phyloP scores from a whole-genome alignment of 1,284 basidiomycete genomes.

The Ustilago xerochloae region DNA sequence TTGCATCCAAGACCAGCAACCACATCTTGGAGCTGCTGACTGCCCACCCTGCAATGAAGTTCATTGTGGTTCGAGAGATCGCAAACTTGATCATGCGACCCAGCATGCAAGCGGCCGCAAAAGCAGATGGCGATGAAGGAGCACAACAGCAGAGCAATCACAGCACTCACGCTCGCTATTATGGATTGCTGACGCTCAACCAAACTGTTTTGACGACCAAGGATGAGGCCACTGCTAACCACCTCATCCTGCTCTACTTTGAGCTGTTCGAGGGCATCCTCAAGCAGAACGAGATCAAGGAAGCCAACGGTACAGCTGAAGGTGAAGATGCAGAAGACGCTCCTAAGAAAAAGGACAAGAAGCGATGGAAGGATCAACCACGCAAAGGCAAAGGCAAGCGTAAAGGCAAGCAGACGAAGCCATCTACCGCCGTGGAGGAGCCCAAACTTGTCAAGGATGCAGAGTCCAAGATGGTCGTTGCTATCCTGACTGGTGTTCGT shows the following conservation, averaged over 20 bases:
- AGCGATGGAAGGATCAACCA: conserved; percentile 65
- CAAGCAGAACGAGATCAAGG: conserved; percentile 64
- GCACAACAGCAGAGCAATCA: conserved; percentile 29
- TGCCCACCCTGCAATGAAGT: conserved; percentile 92
- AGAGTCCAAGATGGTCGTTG: conserved; percentile 82
- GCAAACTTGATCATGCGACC: conserved; percentile 79
- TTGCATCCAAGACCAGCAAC: conserved; percentile 90
- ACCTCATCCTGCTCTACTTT: conserved; percentile 91
- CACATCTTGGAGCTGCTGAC: conserved; percentile 89
- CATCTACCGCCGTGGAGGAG: conserved; percentile 29
- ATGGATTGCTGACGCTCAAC: conserved; percentile 91
- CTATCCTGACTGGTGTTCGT: conserved; percentile 92
- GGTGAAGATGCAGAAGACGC: conserved; percentile 45
- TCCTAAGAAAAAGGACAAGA: conserved; percentile 67
- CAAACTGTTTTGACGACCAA: conserved; percentile 83
- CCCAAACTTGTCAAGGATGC: conserved; percentile 73
- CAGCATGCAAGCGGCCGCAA: conserved; percentile 9
- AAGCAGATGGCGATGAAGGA: conserved; percentile 49
- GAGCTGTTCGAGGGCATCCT: conserved; percentile 84
- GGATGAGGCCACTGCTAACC: conserved; percentile 78
- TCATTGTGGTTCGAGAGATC: conserved; percentile 87
- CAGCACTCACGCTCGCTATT: conserved; percentile 81
- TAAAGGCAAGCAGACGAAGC: conserved; percentile 19
- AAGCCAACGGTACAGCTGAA: conserved; percentile 53
- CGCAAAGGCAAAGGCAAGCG: conserved; percentile 54